Base-by-base conservation (phyloP, 2,329 filamentous ascomycete genomes). In the Phoma sp. region DNA sequence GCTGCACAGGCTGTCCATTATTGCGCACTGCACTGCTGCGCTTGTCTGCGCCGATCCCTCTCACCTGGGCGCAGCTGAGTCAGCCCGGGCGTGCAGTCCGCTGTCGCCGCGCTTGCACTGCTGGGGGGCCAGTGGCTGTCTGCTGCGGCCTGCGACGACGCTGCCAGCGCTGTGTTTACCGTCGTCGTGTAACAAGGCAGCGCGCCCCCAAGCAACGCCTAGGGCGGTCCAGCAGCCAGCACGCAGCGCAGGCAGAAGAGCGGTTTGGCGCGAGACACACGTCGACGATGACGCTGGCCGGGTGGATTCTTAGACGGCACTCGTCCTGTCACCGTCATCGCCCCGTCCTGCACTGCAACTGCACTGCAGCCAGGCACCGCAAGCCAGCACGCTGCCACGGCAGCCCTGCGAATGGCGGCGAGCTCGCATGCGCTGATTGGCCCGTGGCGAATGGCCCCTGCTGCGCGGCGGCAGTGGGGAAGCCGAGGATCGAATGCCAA, bases 161-260 rank as follows among this genome's bases (percentile, higher is more conserved):
- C n/a, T n/a, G n/a, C n/a, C n/a, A n/a, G n/a, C n/a, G n/a, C n/a
- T n/a, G 7, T 48, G 36, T 48, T 48, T 40, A 34, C 46, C 14
- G 28, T 17, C 36, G 28, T 12, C n/a, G 46, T 48, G 46, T 48
- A 48, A 40, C 46, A n/a, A 34, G 33, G 46, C 46, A 48, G 25
- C 18, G 9, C 28, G 45, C 20, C 14, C 28, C 45, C 45, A 32
- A 32, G 45, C 45, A 47, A 40, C 45, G 42, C 39, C 36, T 39
- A 28, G 37, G 37, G 37, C 26, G 37, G 23, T 39, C 28, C 37
- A n/a, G 39, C n/a, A n/a, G n/a, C n/a, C n/a, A n/a, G n/a, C n/a
- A n/a, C n/a, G n/a, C n/a, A n/a, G 5, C 26, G 9, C 11, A 18
- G 37, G 5, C 7, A 10, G 12, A 12, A 30, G 26, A 26, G 42